Conservation (phyloP, 345 rosid genomes). For the Hypericum androsaemum region DNA sequence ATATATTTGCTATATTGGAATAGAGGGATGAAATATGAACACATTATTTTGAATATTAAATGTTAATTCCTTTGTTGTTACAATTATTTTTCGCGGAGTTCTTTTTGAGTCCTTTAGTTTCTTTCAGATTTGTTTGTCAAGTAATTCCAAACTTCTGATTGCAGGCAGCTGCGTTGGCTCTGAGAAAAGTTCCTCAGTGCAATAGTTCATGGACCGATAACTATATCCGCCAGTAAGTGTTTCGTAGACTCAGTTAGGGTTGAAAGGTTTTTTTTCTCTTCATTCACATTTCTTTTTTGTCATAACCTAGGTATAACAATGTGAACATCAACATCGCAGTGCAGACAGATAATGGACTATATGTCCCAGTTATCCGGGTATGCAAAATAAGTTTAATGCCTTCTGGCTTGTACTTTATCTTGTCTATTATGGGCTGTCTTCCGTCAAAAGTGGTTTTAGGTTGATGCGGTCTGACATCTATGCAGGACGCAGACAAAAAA, state of each 20-base stretch:
- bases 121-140: not conserved
- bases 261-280: not conserved
- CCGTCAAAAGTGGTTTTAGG: not conserved
- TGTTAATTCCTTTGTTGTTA: not conserved
- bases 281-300: constrained; percentile 8
- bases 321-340: constrained; percentile 91
- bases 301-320: constrained; percentile 51
- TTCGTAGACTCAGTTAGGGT: constrained; percentile 2
- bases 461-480: constrained; percentile 4
- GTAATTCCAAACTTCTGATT: constrained; percentile 7
- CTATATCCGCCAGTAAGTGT: constrained; percentile 84
- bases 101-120: not conserved
- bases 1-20: too few relatives aligned
- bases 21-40: too few relatives aligned
- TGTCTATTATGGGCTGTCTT: not conserved
- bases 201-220: constrained; percentile 96
- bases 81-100: not conserved
- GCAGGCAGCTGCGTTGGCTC: constrained; percentile 97
- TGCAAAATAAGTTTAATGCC: constrained; percentile 5
- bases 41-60: too few relatives aligned
- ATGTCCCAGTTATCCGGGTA: constrained; percentile 89
- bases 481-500: constrained; percentile 91
- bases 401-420: not conserved
- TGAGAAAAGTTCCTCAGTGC: constrained; percentile 87
- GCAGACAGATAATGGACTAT: constrained; percentile 93